Conservation (phyloP, 805 yeast species). For the Yarrowia sp. region DNA sequence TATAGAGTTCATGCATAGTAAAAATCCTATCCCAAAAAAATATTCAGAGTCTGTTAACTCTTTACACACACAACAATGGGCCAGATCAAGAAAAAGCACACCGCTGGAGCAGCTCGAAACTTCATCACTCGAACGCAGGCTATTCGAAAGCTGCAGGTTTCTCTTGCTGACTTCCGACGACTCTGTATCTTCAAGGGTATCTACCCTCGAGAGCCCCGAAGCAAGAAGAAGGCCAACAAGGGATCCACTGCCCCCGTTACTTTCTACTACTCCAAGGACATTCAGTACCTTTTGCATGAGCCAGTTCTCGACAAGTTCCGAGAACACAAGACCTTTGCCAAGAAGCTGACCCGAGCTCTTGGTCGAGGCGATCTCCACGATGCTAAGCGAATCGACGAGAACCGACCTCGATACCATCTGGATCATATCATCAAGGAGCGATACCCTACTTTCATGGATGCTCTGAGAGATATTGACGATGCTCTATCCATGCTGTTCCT, state of each 20-base stretch:
- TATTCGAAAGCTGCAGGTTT: conserved; percentile 81
- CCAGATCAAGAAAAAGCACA: conserved; percentile 75
- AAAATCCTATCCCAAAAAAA: conserved; percentile 23
- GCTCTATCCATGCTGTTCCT: conserved; percentile 92
- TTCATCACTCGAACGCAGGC: conserved; percentile 95
- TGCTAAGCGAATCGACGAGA: conserved; percentile 79
- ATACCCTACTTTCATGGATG: conserved; percentile 90
- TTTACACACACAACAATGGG: conserved; percentile 17
- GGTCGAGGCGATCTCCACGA: conserved; percentile 88
- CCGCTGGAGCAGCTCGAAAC: conserved; percentile 85
- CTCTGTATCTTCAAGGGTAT: conserved; percentile 97
- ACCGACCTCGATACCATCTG: conserved; percentile 78
- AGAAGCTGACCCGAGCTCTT: conserved; percentile 81
- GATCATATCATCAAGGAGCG: conserved; percentile 92
- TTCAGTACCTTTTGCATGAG: conserved; percentile 91
- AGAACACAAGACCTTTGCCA: conserved; percentile 92
- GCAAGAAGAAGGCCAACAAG: conserved; percentile 93
- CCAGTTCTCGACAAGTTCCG: conserved; percentile 88
- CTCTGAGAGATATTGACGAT: conserved; percentile 89
- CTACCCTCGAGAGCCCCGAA: conserved; percentile 93
- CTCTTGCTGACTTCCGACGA: conserved; percentile 90
- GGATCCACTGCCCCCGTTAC: conserved; percentile 97
- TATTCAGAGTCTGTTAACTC: conserved; percentile 4
- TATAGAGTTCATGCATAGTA: conserved; percentile 18
- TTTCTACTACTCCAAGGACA: conserved; percentile 89